Evolutionary conservation across 441 rosid species (phyloP), one percentile per base, ranked within the genome.

Genomic region (Flueggea neowawraea): DNA sequence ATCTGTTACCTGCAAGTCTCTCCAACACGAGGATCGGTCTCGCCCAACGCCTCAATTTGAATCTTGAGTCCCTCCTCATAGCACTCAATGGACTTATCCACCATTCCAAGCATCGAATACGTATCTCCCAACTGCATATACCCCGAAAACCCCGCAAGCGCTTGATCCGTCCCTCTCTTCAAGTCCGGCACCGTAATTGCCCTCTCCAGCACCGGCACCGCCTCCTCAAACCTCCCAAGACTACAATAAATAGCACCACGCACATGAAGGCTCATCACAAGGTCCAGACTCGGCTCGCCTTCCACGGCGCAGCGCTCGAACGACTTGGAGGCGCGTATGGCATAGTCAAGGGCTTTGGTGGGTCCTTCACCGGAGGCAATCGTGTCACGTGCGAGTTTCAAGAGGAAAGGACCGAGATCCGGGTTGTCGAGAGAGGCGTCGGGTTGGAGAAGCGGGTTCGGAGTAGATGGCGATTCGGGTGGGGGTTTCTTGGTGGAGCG

Each of bases 81-180:
- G 43, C 85, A 80, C 15, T 76, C 81, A 61, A 95, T 91, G 10
- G 98, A 91, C 72, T 84, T 80, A 73, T 95, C 98, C 47, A 88
- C 92, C 67, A 80, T 90, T 6, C 99, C 99, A 16, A 95, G 80
- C 99, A 95, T 95, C 1, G 97, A 89, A 57, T 80, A 86, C 6
- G 99, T 91, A 54, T 91, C 99, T 12, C 99, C 99, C 3, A 95
- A 76, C 72, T 95, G 99, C 99, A 95, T 91, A 64, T 95, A 74
- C 44, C 98, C 99, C 12, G 98, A 89, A 67, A 91, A 95, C 53
- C 87, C 88, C 0, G 99, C 96, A 5, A 95, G 89, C n/a, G 95
- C 87, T 63, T 91, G 99, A 73, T 91, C 98, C 62, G 89, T 86
- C 0, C 98, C 99, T 33, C 85, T 76, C 2, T 52, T 50, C 47